phyloP scores from a whole-genome alignment of 306 rosid species.

The Quercus glauca region DNA sequence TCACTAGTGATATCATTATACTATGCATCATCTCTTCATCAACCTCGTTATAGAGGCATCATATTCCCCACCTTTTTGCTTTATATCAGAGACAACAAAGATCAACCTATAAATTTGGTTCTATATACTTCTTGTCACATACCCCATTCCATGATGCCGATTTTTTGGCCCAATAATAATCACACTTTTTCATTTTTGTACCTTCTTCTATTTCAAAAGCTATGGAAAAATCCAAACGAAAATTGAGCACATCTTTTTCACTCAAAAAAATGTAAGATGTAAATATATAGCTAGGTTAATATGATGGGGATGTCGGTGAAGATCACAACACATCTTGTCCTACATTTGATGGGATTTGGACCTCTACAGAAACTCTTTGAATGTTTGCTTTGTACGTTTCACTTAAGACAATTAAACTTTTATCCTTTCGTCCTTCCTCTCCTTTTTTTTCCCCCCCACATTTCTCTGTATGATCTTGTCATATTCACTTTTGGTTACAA shows the following conservation, averaged over 20 bases:
- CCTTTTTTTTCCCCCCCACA: slow-evolving; percentile 18
- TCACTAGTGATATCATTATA: background rate
- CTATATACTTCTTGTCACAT: slow-evolving; percentile 34
- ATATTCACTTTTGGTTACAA: slow-evolving; percentile 48
- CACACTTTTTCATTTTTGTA: background rate
- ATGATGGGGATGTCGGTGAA: slow-evolving; percentile 18
- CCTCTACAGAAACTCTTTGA: slow-evolving; percentile 23
- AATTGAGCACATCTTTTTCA: slow-evolving; percentile 16
- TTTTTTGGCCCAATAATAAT: slow-evolving; percentile 45
- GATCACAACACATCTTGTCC: slow-evolving; percentile 37
- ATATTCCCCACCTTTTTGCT: slow-evolving; percentile 37
- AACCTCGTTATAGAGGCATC: slow-evolving; percentile 32
- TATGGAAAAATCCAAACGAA: background rate
- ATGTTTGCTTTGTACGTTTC: slow-evolving; percentile 30
- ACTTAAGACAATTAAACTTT: slow-evolving; percentile 22
- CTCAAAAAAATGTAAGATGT: slow-evolving; percentile 4
- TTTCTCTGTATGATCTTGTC: slow-evolving; percentile 54
- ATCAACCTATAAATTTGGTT: slow-evolving; percentile 33
- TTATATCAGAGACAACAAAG: slow-evolving; percentile 62
- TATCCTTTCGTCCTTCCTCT: background rate
- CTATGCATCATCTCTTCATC: slow-evolving; percentile 17
- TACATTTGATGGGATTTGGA: slow-evolving; percentile 34
- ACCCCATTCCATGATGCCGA: slow-evolving; percentile 58
- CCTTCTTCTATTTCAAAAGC: slow-evolving; percentile 8
- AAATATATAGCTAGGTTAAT: slow-evolving; percentile 8